Conservation (phyloP, 495 filamentous ascomycete species). For the Xylaria longipes region DNA sequence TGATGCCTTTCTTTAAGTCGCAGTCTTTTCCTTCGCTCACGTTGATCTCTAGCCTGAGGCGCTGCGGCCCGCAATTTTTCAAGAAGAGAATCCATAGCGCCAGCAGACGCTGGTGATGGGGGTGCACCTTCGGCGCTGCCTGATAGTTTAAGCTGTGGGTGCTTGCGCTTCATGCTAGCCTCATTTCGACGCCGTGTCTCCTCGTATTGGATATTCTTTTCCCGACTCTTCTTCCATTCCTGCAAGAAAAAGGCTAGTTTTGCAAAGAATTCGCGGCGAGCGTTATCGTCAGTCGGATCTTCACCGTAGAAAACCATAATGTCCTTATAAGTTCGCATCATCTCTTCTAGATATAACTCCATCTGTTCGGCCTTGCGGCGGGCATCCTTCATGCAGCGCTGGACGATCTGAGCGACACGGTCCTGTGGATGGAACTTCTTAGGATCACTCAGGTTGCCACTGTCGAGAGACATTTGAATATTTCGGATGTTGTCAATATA, state of each 20-base stretch:
- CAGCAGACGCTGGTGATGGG: conserved; percentile 75
- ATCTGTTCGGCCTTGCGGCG: conserved; percentile 95
- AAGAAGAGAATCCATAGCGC: conserved; percentile 95
- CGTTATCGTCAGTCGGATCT: conserved; percentile 88
- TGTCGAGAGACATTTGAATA: conserved; percentile 88
- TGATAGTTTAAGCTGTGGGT: conserved; percentile 68
- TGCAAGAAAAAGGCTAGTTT: conserved; percentile 91
- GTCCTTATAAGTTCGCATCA: conserved; percentile 88
- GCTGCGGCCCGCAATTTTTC: conserved; percentile 95
- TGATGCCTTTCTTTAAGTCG: conserved; percentile 90
- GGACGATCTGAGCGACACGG: conserved; percentile 88
- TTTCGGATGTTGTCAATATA: conserved; percentile 96
- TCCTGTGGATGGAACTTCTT: conserved; percentile 99
- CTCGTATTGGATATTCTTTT: conserved; percentile 88
- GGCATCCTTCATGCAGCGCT: conserved; percentile 95
- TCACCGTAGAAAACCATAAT: conserved; percentile 98
- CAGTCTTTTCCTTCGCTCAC: conserved; percentile 86
- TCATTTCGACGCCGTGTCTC: conserved; percentile 85
- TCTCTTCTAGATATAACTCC: conserved; percentile 91
- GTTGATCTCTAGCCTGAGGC: conserved; percentile 83
- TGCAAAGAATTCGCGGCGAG: conserved; percentile 93
- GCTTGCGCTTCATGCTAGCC: conserved; percentile 87
- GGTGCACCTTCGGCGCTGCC: conserved; percentile 56
- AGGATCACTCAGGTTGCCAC: conserved; percentile 91
- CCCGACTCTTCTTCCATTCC: conserved; percentile 94